A percentile compares a stretch with the other conserved stretches of the same genome.
phyloP scores from a whole-genome alignment of 352 stramenopile species.

The Halophytophthora batemanensis region DNA sequence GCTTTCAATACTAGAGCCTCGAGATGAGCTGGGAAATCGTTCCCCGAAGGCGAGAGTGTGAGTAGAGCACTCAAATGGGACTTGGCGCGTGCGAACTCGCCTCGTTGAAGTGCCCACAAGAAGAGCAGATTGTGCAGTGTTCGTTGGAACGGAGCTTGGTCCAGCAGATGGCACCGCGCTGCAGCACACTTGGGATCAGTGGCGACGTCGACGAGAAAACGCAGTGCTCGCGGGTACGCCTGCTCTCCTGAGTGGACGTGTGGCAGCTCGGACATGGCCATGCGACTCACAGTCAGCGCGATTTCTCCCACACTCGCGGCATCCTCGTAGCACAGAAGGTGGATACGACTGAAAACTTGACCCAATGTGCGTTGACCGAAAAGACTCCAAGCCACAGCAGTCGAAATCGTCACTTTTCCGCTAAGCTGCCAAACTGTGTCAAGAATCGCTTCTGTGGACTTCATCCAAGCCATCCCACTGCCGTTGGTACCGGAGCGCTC shows the following conservation, averaged over 20 bases:
- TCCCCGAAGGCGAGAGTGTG: conserved; percentile 38
- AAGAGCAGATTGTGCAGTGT: conserved; percentile 51
- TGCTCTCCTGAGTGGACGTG: conserved; percentile 7
- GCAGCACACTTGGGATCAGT: background rate
- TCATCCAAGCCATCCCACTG: conserved; percentile 48
- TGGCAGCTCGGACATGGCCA: conserved; percentile 33
- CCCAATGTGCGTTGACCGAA: conserved; percentile 48
- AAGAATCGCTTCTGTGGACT: conserved; percentile 54
- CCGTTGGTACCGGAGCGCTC: conserved; percentile 5
- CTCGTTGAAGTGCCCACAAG: conserved; percentile 45
- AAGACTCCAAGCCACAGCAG: conserved; percentile 44
- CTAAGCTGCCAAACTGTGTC: conserved; percentile 63
- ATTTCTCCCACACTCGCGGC: conserved; percentile 46
- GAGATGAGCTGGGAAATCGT: conserved; percentile 45
- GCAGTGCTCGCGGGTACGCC: conserved; percentile 30
- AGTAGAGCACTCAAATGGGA: conserved; percentile 44
- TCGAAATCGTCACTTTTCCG: conserved; percentile 49
- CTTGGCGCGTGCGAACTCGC: conserved; percentile 36
- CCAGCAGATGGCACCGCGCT: conserved; percentile 22
- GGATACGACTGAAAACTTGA: conserved; percentile 44
- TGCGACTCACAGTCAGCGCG: conserved; percentile 43
- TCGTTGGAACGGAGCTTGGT: conserved; percentile 39
- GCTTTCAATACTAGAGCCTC: conserved; percentile 38
- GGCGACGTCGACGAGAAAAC: conserved; percentile 31
- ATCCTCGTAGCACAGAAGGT: conserved; percentile 54